Conservation (phyloP, 345 rosid species). For the Eucalyptus pauciflora region DNA sequence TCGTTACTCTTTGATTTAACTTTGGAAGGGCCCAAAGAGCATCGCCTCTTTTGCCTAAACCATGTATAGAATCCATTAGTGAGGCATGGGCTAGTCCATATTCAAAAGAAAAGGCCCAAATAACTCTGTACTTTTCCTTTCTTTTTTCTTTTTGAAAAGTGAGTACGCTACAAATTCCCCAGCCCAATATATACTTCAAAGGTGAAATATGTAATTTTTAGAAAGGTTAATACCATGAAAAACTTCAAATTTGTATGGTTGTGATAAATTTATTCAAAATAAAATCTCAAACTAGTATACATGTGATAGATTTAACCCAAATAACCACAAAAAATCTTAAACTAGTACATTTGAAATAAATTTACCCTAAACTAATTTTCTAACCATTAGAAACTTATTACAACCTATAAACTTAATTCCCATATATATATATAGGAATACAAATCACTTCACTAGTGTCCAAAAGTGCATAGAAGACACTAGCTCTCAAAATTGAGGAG, state of each 20-base stretch:
- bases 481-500: too few species aligned
- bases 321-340: fast-evolving
- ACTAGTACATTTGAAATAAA: fast-evolving
- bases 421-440: too few species aligned
- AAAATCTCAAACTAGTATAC: fast-evolving
- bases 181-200: background rate
- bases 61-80: background rate
- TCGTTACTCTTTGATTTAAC: background rate
- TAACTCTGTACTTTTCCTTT: background rate
- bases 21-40: background rate
- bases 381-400: fast-evolving
- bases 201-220: background rate
- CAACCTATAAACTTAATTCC: too few species aligned
- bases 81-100: background rate
- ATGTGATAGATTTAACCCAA: too few species aligned
- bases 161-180: background rate
- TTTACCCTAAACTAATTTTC: too few species aligned
- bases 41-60: background rate
- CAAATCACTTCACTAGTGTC: too few species aligned
- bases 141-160: background rate
- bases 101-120: background rate
- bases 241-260: fast-evolving
- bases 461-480: too few species aligned
- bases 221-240: fast-evolving
- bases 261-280: fast-evolving